Evolutionary conservation across 768 basidiomycete species (phyloP).

Genomic region (Suillus ampliporus): DNA sequence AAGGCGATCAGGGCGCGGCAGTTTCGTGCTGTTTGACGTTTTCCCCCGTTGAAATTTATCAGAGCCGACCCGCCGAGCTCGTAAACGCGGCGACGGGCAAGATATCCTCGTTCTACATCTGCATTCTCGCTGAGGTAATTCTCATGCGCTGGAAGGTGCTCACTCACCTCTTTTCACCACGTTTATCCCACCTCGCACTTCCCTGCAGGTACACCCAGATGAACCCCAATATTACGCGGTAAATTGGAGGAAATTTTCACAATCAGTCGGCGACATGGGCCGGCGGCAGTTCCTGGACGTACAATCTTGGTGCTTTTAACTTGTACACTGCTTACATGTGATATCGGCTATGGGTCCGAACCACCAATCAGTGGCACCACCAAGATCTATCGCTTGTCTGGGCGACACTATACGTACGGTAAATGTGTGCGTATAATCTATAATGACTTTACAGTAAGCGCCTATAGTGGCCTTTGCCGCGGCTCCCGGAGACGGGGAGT

Average conservation of each 20-base stretch:
- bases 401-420: neutral
- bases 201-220: neutral
- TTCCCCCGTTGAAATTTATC: neutral
- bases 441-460: neutral
- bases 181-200: neutral
- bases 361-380: neutral
- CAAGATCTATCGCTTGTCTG: neutral
- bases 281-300: neutral
- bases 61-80: neutral
- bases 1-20: neutral
- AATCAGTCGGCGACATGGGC: neutral
- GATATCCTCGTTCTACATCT: constrained; percentile 4
- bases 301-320: neutral
- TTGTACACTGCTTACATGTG: neutral
- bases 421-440: neutral
- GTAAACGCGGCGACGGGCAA: constrained; percentile 1
- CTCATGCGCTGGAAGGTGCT: neutral
- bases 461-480: neutral
- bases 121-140: constrained; percentile 1
- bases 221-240: neutral
- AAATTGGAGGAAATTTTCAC: neutral
- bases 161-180: too few relatives aligned
- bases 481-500: neutral
- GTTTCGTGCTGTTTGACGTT: constrained; percentile 6
- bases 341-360: neutral